Base-by-base conservation (phyloP, 1,139 yeast genomes). In the Eremothecium cymbalariae region DNA sequence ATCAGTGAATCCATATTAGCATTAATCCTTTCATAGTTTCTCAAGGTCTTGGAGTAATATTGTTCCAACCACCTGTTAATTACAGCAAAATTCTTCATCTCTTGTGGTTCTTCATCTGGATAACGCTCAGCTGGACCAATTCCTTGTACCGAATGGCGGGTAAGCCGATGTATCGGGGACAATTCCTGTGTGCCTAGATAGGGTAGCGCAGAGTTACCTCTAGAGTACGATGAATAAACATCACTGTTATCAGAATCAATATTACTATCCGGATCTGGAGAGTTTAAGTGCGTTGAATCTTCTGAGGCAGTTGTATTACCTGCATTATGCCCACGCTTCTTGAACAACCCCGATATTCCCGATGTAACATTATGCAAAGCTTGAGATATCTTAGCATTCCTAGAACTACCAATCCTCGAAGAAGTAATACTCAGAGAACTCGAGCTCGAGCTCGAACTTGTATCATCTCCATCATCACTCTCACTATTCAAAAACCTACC, bases 21-120 rank as follows among this genome's bases (percentile, higher is more conserved):
- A n/a, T 14, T n/a, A 7, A 51, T 27, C 16, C 37, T 41, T 25
- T 39, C 40, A 31, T 40, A 50, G 38, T 51, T 51, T 25, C 33
- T 43, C 12, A 51, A 24, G n/a, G 30, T 31, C 7, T 43, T 39
- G 14, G 42, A 35, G 22, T 39, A 48, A 29, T 43, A 40, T 20
- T 47, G 38, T 27, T 48, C 53, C 24, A 48, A 29, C 48, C 48
- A 48, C 14, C 37, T 35, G 27, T 40, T 44, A 23, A 36, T 39
- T 6, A 33, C 36, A 12, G 15, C 17, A 4, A 36, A 17, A 27
- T 27, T 32, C 15, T 29, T 28, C 15, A 11, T 30, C n/a, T 32
- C 31, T 9, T 7, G 17, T 4, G 37, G 18, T 15, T 29, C 37
- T 4, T 14, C 11, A 9, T 27, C 33, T 9, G 35, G 25, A 12